Evolutionary conservation across 202 grass and related monocot species (phyloP).

Genomic region (Eragrostis tef): DNA sequence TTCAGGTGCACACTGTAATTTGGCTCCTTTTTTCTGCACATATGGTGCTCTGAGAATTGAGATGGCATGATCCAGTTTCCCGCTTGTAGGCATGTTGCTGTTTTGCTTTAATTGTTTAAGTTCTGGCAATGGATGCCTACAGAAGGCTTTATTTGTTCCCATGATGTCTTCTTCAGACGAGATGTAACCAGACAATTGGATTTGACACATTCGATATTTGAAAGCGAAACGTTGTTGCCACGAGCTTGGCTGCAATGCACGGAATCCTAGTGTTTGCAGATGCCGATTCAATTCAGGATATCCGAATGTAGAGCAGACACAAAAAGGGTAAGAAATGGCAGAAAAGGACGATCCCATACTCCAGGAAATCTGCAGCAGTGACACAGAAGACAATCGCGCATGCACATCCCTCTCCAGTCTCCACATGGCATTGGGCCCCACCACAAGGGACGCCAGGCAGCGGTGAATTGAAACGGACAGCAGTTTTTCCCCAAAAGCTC

Average conservation of each 20-base stretch:
- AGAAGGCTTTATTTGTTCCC: not conserved
- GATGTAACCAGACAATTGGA: not conserved
- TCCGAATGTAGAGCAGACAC: not conserved
- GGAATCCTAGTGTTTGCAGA: not conserved
- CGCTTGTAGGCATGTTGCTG: not conserved
- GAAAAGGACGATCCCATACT: not conserved
- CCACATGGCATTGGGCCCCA: too few relatives aligned
- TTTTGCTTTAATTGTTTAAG: not conserved
- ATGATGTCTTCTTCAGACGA: not conserved
- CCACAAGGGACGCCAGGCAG: not conserved
- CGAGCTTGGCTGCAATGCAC: not conserved
- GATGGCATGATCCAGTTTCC: not conserved
- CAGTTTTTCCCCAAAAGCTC: not conserved
- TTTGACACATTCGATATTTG: not conserved
- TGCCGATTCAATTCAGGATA: not conserved
- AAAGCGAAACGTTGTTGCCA: not conserved
- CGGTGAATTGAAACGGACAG: not conserved
- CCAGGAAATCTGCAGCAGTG: not conserved
- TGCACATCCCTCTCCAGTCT: not conserved
- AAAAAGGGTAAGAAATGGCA: not conserved
- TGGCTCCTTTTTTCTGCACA: constrained; percentile 1
- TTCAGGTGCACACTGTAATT: constrained; percentile 4
- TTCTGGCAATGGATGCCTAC: not conserved
- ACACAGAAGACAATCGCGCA: not conserved
- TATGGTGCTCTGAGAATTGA: not conserved